phyloP scores from a whole-genome alignment of 768 basidiomycete species.

The Mycena capillaripes region DNA sequence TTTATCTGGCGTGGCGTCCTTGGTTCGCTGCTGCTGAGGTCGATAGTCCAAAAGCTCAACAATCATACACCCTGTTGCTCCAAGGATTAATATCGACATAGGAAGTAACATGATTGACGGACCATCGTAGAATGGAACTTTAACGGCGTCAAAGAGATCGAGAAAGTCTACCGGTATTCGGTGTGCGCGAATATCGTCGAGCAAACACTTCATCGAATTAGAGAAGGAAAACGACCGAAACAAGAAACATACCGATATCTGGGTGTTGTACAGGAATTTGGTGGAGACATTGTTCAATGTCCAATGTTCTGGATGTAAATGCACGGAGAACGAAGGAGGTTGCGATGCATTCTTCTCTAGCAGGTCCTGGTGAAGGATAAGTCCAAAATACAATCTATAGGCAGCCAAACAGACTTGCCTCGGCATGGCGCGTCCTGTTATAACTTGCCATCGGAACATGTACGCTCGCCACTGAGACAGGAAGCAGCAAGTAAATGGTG shows the following conservation, averaged over 20 bases:
- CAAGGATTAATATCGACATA: constrained; percentile 3
- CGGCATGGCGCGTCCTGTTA: constrained; percentile 76
- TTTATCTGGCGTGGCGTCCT: constrained; percentile 69
- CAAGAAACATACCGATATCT: constrained; percentile 65
- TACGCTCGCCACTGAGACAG: constrained; percentile 13
- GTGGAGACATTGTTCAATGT: constrained; percentile 84
- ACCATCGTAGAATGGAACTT: constrained; percentile 90
- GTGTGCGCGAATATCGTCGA: constrained; percentile 87
- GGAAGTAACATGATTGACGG: constrained; percentile 37
- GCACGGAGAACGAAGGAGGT: constrained; percentile 83
- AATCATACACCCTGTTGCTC: constrained; percentile 79
- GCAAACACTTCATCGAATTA: constrained; percentile 61
- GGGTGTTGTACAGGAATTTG: constrained; percentile 87
- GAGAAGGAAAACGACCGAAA: background rate
- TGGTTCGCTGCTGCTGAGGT: constrained; percentile 61
- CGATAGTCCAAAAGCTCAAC: constrained; percentile 88
- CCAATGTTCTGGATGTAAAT: constrained; percentile 87
- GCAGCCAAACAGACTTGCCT: constrained; percentile 32
- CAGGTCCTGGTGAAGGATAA: constrained; percentile 57
- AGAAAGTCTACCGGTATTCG: constrained; percentile 90
- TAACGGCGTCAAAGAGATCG: constrained; percentile 80
- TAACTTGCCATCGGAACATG: constrained; percentile 71
- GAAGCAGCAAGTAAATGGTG: constrained; percentile 26
- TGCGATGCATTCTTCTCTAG: constrained; percentile 67
- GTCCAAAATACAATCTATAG: background rate